Evolutionary conservation across 2,329 filamentous ascomycete genomes (phyloP).

Genomic region (Colletotrichum truncatum): DNA sequence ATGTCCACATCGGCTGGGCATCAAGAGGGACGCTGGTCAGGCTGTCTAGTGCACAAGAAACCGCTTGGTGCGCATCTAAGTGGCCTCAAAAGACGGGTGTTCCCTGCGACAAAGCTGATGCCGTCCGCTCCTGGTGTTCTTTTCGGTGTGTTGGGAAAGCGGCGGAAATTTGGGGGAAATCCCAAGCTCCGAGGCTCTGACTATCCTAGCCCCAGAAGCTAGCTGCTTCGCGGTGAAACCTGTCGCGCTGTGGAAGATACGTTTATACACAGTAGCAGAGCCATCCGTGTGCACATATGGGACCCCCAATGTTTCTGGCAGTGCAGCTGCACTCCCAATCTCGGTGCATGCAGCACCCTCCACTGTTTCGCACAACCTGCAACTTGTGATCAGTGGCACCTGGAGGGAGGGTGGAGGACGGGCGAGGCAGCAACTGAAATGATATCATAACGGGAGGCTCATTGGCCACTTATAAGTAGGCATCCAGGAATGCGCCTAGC

Average conservation of each 20-base stretch:
- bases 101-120: constrained; percentile 5
- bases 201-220: neutral
- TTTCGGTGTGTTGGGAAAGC: neutral
- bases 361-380: neutral
- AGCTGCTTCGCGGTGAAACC: neutral
- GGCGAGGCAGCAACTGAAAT: constrained; percentile 12
- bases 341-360: neutral
- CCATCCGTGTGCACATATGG: neutral
- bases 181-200: neutral
- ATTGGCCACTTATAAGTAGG: neutral
- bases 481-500: neutral
- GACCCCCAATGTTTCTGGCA: neutral
- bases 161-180: neutral
- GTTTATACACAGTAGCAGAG: neutral
- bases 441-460: constrained; percentile 15
- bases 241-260: neutral
- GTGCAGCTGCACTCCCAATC: neutral
- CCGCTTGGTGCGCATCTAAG: neutral
- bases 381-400: neutral
- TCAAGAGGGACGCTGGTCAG: constrained; percentile 1
- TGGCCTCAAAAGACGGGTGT: neutral
- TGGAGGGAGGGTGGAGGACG: neutral
- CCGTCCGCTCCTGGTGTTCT: neutral
- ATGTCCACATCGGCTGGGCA: neutral
- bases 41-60: neutral